Percentiles rank a stretch among this genome's conserved stretches.
Conservation (phyloP, 108 stramenopile species). For the Aurantiochytrium sp. region DNA sequence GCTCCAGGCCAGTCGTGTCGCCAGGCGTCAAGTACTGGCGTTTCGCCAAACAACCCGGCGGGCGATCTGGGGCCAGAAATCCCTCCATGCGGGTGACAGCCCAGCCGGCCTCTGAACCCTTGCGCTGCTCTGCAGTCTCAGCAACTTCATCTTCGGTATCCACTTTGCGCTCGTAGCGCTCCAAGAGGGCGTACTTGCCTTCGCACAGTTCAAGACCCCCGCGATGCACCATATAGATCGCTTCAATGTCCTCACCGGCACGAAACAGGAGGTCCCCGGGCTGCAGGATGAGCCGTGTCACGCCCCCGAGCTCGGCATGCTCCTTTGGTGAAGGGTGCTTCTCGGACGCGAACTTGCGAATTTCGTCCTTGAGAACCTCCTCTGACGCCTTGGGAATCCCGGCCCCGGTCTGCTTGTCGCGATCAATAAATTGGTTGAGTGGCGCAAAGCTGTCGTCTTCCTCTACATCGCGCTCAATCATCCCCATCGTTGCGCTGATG, state of each 20-base stretch:
- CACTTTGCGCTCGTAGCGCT: neutral
- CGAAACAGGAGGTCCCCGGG: neutral
- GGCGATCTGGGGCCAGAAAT: neutral
- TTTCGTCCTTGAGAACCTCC: neutral
- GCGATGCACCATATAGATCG: slow-evolving; percentile 4
- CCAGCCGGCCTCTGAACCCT: neutral
- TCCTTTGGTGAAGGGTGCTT: neutral
- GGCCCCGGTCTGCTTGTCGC: neutral
- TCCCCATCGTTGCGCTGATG: neutral
- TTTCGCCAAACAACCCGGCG: neutral
- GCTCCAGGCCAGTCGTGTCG: neutral
- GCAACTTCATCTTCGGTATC: neutral
- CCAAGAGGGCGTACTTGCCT: neutral
- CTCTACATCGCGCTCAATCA: neutral
- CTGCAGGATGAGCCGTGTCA: neutral
- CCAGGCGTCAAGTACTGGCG: neutral
- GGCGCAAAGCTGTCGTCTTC: neutral
- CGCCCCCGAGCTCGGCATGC: neutral
- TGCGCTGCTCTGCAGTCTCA: neutral
- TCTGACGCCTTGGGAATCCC: neutral
- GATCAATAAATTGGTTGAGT: neutral
- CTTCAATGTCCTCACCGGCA: neutral
- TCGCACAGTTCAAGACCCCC: neutral
- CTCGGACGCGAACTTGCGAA: neutral
- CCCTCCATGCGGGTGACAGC: neutral